phyloP scores from a whole-genome alignment of 306 rosid genomes.

The Geum urbanum region DNA sequence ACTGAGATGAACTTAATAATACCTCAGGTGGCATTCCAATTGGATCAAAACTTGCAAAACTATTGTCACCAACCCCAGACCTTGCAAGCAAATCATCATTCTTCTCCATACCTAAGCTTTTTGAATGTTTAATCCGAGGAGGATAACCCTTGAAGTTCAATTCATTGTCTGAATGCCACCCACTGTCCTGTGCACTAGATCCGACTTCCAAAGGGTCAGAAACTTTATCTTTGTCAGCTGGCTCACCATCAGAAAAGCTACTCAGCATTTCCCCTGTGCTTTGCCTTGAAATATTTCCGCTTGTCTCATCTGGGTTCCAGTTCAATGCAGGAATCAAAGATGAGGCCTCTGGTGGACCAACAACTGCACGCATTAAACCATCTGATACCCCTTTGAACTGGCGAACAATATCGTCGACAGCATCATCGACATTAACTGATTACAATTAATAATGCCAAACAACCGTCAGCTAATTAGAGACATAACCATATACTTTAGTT shows the following conservation, averaged over 20 bases:
- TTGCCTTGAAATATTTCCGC: slow-evolving; percentile 37
- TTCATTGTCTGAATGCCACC: slow-evolving; percentile 73
- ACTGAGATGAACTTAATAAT: slow-evolving; percentile 23
- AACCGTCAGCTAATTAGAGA: too few relatives aligned
- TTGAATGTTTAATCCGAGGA: slow-evolving; percentile 35
- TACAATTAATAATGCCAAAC: background rate
- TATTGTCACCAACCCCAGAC: slow-evolving; percentile 42
- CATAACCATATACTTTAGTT: too few relatives aligned
- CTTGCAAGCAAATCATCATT: slow-evolving; percentile 39
- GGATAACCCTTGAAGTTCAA: slow-evolving; percentile 52
- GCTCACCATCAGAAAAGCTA: slow-evolving; percentile 65
- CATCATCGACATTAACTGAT: slow-evolving; percentile 93
- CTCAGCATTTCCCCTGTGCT: slow-evolving; percentile 45
- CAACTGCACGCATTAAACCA: slow-evolving; percentile 73
- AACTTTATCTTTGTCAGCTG: slow-evolving; percentile 38
- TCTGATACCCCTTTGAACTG: slow-evolving; percentile 95
- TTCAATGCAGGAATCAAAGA: slow-evolving; percentile 36
- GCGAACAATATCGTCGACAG: slow-evolving; percentile 89
- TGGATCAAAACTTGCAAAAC: slow-evolving; percentile 41
- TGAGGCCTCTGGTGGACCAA: slow-evolving; percentile 48
- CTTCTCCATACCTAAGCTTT: slow-evolving; percentile 38
- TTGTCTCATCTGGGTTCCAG: slow-evolving; percentile 56
- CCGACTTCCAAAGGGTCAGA: slow-evolving; percentile 33
- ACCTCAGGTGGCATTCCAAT: slow-evolving; percentile 95
- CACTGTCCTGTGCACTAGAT: slow-evolving; percentile 36